Evolutionary conservation across 306 rosid species (phyloP).

Genomic region (Alnus glutinosa): DNA sequence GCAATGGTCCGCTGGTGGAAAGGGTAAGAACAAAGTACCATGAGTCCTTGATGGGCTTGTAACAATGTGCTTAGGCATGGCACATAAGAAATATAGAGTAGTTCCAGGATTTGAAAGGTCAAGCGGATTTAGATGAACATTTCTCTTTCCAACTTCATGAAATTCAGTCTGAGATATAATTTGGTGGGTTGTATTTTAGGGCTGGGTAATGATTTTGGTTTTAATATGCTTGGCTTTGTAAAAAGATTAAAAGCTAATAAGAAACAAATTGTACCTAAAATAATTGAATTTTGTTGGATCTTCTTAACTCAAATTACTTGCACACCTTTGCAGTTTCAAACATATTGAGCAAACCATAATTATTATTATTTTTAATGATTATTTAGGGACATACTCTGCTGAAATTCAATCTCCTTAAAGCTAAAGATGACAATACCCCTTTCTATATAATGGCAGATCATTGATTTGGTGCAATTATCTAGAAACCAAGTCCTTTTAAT

Average conservation of each 20-base stretch:
- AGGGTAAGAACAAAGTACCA: conserved; percentile 37
- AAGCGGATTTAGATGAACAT: not conserved
- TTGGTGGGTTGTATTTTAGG: not conserved
- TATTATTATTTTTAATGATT: not conserved
- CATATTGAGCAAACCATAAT: not conserved
- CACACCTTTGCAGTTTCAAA: not conserved
- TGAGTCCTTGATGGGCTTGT: conserved; percentile 9
- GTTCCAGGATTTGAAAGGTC: not conserved
- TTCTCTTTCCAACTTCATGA: conserved; percentile 1
- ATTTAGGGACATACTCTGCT: not conserved
- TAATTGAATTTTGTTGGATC: not conserved
- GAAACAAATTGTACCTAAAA: not conserved
- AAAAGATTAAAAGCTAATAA: not conserved
- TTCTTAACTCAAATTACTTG: not conserved
- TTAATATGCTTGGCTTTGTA: not conserved
- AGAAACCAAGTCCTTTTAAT: not conserved
- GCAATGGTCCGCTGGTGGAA: conserved; percentile 29
- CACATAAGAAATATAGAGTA: not conserved
- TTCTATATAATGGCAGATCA: not conserved
- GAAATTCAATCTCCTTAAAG: not conserved
- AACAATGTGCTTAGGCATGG: not conserved
- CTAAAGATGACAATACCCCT: not conserved
- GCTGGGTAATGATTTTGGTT: not conserved
- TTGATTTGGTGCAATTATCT: not conserved
- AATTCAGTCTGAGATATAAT: conserved; percentile 1